Percentiles rank a stretch among this genome's conserved stretches.
Evolutionary conservation across 2,329 filamentous ascomycete species (phyloP).

Genomic region (Teratosphaeria epicoccoides): DNA sequence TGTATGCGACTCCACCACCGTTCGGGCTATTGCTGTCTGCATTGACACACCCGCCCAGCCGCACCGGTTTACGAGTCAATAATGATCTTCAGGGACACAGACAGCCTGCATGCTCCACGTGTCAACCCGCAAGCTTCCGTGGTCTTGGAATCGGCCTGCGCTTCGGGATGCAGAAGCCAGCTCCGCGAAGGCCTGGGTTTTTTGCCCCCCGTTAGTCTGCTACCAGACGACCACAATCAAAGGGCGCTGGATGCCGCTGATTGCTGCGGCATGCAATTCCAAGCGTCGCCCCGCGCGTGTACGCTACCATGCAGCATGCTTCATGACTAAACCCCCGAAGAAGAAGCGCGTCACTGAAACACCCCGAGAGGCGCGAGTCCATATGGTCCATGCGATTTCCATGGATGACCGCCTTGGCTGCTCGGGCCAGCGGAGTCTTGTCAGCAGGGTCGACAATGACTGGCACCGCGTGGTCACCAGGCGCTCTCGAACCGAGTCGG

Average conservation of each 20-base stretch:
- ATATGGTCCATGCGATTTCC: not conserved
- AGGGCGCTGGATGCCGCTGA: not conserved
- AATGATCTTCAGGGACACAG: not conserved
- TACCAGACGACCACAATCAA: not conserved
- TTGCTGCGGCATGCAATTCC: not conserved
- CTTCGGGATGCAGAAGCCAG: not conserved
- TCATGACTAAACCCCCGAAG: no score
- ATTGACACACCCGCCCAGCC: not conserved
- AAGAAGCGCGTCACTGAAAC: no score
- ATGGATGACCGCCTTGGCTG: not conserved
- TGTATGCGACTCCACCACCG: not conserved
- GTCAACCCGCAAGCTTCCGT: not conserved
- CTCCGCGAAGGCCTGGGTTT: not conserved
- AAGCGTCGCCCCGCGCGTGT: no score
- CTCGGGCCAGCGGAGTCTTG: not conserved
- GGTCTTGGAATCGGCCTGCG: not conserved
- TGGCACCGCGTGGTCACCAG: not conserved
- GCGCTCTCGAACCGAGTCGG: not conserved
- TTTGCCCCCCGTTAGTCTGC: not conserved
- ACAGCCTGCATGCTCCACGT: not conserved
- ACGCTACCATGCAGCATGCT: no score
- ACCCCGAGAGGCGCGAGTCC: not conserved
- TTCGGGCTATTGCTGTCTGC: not conserved
- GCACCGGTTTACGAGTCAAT: no score
- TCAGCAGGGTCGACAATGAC: slow-evolving; percentile 25